Base-by-base conservation (phyloP, 179 eudicot species). In the Amaranthus tricolor region DNA sequence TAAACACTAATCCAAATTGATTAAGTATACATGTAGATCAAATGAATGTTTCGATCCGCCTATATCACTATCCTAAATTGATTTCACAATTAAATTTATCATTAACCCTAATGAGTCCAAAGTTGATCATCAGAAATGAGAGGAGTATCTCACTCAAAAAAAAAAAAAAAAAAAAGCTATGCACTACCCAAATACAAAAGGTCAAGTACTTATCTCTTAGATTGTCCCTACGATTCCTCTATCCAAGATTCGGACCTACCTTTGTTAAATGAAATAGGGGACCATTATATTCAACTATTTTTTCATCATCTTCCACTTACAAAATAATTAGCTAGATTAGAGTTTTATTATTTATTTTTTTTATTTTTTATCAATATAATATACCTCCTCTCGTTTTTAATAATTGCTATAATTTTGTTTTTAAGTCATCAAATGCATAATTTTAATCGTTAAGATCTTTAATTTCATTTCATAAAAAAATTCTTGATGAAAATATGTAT, bases 201-300 rank as follows among this genome's bases (percentile, higher is more conserved):
- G 70, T 9, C 56, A 31, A 66, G 56, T 66, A 19, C 70, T 66
- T 66, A 66, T 66, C 70, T 11, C 70, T 66, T 49, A 49, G 56
- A 66, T 31, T 66, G 16, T 11, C 56, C 70, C 70, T 20, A 48
- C 56, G 56, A 6, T 53, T 63, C 47, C 70, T 31, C 75, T 43
- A 74, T 52, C 76, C 62, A 74, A 63, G 53, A 52, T 21, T 63
- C 15, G 76, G 68, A 40, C 63, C 70, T 74, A 74, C 63, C 71
- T 64, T 65, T 12, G 55, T 16, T 43, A 31, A 70, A 56, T 21
- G 51, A 73, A 47, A n/a, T 31, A 3, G 58, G 82, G 77, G 73
- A 71, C 82, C 76, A 56, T 19, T 51, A 45, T 67, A 53, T n/a
- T 17, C 17, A 9, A 17, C 5, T 47, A 14, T 8, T 8, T 3